A percentile compares a stretch with the other conserved stretches of the same genome.
These are phyloP conservation scores for Pyrrhoderma noxium DNA, from an alignment of 1,284 basidiomycete species.

Conservation along the genomic window DNA sequence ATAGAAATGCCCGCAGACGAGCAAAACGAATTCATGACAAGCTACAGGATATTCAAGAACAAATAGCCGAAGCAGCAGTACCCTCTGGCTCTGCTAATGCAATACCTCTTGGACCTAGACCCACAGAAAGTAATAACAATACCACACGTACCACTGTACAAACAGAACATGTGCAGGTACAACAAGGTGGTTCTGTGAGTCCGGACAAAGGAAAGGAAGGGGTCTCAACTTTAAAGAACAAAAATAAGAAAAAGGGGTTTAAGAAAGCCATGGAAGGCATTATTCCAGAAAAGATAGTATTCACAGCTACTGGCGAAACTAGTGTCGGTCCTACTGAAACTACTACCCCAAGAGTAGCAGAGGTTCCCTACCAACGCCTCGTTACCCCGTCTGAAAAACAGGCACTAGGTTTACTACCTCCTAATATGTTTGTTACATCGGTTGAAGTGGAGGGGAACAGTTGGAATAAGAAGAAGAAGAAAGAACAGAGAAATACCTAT, in stretches of 20 bases:
- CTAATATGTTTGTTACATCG: conserved; percentile 59
- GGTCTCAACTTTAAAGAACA: conserved; percentile 62
- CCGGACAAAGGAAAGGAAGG: conserved; percentile 25
- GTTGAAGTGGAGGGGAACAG: conserved; percentile 54
- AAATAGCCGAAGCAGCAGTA: conserved; percentile 13
- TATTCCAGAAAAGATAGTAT: conserved; percentile 54
- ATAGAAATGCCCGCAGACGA: conserved; percentile 51
- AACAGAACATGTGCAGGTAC: background rate
- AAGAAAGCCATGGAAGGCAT: conserved; percentile 42
- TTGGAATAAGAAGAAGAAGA: conserved; percentile 26
- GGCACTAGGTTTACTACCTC: conserved; percentile 41
- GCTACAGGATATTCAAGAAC: conserved; percentile 15
- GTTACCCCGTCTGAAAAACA: conserved; percentile 61
- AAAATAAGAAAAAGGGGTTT: conserved; percentile 68
- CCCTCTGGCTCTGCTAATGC: conserved; percentile 29
- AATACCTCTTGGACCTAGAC: conserved; percentile 27
- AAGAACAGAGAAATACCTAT: conserved; percentile 21
- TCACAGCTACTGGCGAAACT: conserved; percentile 24
- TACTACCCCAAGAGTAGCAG: conserved; percentile 13
- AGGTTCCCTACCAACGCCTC: conserved; percentile 30
- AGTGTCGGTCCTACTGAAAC: conserved; percentile 10
- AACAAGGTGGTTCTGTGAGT: background rate
- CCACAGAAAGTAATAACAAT: background rate
- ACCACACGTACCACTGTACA: background rate
- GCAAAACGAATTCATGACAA: conserved; percentile 36